Evolutionary conservation across 345 rosid genomes (phyloP).

Genomic region (Populus nigra): DNA sequence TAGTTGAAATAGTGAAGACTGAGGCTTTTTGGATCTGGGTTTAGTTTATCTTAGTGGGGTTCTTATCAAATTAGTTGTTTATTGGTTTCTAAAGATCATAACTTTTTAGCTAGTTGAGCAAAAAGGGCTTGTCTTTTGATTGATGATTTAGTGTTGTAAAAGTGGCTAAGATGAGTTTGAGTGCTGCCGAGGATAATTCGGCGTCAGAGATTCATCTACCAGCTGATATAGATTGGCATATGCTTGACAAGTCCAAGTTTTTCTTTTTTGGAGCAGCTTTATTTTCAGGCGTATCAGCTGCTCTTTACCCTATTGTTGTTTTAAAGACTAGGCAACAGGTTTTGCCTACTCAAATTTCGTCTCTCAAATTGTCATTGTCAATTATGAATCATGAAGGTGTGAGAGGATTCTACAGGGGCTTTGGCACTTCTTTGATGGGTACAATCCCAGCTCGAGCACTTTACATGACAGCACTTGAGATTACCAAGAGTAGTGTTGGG

Average conservation of each 20-base stretch:
- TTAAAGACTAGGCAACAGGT: slow-evolving; percentile 90
- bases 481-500: slow-evolving; percentile 76
- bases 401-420: slow-evolving; percentile 78
- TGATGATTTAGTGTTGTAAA: slow-evolving; percentile 1
- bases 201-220: slow-evolving; percentile 72
- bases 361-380: slow-evolving; percentile 53
- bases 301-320: slow-evolving; percentile 79
- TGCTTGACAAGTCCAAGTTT: slow-evolving; percentile 92
- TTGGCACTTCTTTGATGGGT: slow-evolving; percentile 86
- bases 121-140: neutral
- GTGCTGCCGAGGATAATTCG: slow-evolving; percentile 75
- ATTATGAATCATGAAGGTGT: slow-evolving; percentile 70
- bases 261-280: slow-evolving; percentile 80
- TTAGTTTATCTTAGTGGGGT: neutral
- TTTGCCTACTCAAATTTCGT: slow-evolving; percentile 48
- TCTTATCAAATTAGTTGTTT: neutral
- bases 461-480: slow-evolving; percentile 85
- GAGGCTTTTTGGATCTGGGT: neutral
- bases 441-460: slow-evolving; percentile 91
- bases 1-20: neutral
- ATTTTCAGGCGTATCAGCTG: slow-evolving; percentile 90
- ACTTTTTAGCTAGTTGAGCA: neutral
- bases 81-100: slow-evolving; percentile 1
- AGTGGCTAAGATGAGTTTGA: slow-evolving; percentile 82
- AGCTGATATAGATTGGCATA: slow-evolving; percentile 91